A percentile compares a stretch with the other conserved stretches of the same genome.
Conservation (phyloP, 2,329 filamentous ascomycete genomes). For the Xylaria sp. region DNA sequence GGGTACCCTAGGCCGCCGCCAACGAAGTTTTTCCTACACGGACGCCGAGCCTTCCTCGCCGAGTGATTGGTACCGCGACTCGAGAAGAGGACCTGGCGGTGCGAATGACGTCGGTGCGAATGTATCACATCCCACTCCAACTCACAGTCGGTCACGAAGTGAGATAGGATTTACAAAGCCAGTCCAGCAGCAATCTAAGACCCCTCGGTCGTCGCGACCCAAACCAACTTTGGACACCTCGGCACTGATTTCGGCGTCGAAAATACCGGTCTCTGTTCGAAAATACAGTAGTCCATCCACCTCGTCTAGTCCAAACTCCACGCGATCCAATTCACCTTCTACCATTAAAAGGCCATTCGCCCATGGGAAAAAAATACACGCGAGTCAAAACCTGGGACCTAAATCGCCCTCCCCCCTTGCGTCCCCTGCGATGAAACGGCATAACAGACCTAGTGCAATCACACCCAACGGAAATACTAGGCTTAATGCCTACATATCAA, state of each 20-base stretch:
- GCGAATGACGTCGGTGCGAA: conserved; percentile 38
- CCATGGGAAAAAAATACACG: conserved; percentile 55
- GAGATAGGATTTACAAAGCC: conserved; percentile 62
- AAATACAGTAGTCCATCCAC: conserved; percentile 58
- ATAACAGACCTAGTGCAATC: conserved; percentile 55
- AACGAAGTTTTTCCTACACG: conserved; percentile 66
- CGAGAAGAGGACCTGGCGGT: conserved; percentile 39
- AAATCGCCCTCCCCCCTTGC: conserved; percentile 58
- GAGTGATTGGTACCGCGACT: conserved; percentile 59
- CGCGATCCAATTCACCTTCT: conserved; percentile 67
- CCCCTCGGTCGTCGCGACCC: conserved; percentile 49
- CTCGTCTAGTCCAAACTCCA: conserved; percentile 62
- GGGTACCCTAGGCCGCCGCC: conserved; percentile 59
- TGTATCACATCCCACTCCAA: conserved; percentile 51
- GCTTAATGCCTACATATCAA: conserved; percentile 79
- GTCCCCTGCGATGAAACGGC: conserved; percentile 52
- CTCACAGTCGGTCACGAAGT: conserved; percentile 67
- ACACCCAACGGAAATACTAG: conserved; percentile 65
- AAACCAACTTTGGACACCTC: conserved; percentile 51
- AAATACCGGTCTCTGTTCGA: conserved; percentile 59
- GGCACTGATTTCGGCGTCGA: conserved; percentile 53
- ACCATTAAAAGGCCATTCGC: conserved; percentile 56
- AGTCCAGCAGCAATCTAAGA: conserved; percentile 49
- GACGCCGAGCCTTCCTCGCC: conserved; percentile 71
- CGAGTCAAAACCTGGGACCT: conserved; percentile 49